Evolutionary conservation across 305 asterid species (phyloP).

Genomic region (Euphrasia arctica): DNA sequence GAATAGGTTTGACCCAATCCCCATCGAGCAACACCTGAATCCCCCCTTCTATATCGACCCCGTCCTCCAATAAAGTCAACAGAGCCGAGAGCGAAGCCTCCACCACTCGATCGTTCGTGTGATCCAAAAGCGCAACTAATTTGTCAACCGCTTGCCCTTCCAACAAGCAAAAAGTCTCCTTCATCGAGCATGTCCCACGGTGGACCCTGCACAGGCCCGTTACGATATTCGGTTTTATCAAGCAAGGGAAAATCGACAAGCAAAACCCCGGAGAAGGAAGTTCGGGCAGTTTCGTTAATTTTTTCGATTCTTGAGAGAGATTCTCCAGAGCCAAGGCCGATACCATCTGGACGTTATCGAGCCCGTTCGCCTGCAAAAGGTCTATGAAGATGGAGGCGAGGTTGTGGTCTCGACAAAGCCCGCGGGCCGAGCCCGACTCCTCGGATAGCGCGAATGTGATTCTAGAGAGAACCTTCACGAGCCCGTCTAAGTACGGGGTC

Average conservation of each 20-base stretch:
- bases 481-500: constrained; percentile 92
- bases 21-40: constrained; percentile 61
- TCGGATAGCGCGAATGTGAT: constrained; percentile 62
- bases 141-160: constrained; percentile 86
- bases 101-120: constrained; percentile 71
- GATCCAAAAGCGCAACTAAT: constrained; percentile 82
- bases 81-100: constrained; percentile 93
- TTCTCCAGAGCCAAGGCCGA: constrained; percentile 93
- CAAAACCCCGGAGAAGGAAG: constrained; percentile 58
- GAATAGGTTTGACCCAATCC: constrained; percentile 68
- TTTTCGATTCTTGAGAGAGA: constrained; percentile 69
- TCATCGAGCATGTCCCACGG: constrained; percentile 66
- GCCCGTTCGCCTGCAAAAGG: constrained; percentile 74
- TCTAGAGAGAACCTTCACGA: constrained; percentile 82
- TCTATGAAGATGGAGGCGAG: constrained; percentile 71
- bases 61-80: constrained; percentile 79
- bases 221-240: constrained; percentile 55
- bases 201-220: constrained; percentile 76
- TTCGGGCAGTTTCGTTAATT: constrained; percentile 65
- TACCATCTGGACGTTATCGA: constrained; percentile 85
- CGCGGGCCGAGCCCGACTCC: constrained; percentile 49
- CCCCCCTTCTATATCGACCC: constrained; percentile 75
- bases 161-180: constrained; percentile 71
- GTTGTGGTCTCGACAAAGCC: constrained; percentile 57
- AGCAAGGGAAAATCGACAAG: constrained; percentile 62